phyloP scores from a whole-genome alignment of 345 rosid species.

The Eutrema yunnanense region DNA sequence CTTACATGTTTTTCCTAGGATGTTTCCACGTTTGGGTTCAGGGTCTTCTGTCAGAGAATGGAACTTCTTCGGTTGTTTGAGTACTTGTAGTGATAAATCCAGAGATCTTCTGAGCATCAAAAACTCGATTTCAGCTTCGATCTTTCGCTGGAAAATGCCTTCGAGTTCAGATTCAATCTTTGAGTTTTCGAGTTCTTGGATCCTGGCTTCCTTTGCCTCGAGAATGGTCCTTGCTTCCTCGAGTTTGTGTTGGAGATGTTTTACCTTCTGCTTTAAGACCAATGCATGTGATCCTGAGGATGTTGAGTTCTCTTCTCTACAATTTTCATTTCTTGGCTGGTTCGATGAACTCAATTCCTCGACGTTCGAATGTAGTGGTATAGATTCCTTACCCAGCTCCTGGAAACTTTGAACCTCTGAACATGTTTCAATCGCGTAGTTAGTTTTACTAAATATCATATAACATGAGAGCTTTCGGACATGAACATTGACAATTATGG shows the following conservation, averaged over 20 bases:
- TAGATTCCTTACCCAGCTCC: constrained; percentile 44
- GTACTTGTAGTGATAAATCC: constrained; percentile 31
- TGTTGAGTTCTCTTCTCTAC: constrained; percentile 19
- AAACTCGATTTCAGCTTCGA: constrained; percentile 72
- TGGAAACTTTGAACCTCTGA: constrained; percentile 57
- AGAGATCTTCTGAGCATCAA: constrained; percentile 40
- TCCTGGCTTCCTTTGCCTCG: constrained; percentile 42
- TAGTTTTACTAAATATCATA: background rate
- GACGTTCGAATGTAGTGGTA: constrained; percentile 12
- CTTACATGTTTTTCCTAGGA: constrained; percentile 41
- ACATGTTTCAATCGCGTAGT: constrained; percentile 12
- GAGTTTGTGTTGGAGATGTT: constrained; percentile 39
- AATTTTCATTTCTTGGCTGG: constrained; percentile 26
- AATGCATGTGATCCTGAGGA: constrained; percentile 38
- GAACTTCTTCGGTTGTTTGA: constrained; percentile 31
- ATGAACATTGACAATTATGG: background rate
- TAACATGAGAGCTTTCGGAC: background rate
- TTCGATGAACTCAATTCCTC: constrained; percentile 32
- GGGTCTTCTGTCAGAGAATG: constrained; percentile 36
- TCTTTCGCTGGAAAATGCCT: constrained; percentile 52
- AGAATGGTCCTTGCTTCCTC: constrained; percentile 42
- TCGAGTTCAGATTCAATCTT: constrained; percentile 59
- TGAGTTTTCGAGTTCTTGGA: constrained; percentile 55
- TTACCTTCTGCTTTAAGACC: constrained; percentile 42
- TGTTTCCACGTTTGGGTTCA: constrained; percentile 33